phyloP scores from a whole-genome alignment of 176 grass and related monocot genomes.

The Aegilops speltoides region DNA sequence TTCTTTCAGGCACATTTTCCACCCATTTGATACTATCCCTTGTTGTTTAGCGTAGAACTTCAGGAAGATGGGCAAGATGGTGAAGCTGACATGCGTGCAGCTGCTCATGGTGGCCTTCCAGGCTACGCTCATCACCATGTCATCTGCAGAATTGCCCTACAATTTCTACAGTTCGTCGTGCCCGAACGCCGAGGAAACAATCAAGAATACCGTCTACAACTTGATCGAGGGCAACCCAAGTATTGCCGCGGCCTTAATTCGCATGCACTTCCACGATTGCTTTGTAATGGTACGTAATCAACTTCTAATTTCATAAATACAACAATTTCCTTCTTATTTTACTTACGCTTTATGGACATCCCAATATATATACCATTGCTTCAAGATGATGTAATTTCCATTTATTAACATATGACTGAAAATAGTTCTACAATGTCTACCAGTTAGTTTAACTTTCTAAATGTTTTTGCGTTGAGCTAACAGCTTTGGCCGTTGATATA shows the following conservation, averaged over 20 bases:
- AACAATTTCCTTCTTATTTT: neutral
- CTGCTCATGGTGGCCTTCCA: slow-evolving; percentile 24
- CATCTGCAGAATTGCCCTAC: slow-evolving; percentile 26
- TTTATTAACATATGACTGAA: neutral
- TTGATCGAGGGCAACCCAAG: slow-evolving; percentile 16
- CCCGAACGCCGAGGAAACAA: slow-evolving; percentile 32
- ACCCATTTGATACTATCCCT: neutral
- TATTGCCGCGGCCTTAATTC: slow-evolving; percentile 29
- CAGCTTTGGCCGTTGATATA: neutral
- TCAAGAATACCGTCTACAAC: slow-evolving; percentile 23
- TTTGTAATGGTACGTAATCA: slow-evolving; percentile 37
- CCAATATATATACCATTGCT: neutral
- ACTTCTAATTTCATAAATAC: neutral
- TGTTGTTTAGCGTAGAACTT: neutral
- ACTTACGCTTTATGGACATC: neutral
- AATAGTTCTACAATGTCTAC: neutral
- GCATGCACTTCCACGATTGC: slow-evolving; percentile 55
- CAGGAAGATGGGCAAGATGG: neutral
- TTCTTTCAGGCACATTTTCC: neutral
- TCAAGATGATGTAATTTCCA: neutral
- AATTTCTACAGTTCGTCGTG: slow-evolving; percentile 43
- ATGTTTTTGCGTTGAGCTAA: neutral
- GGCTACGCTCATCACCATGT: slow-evolving; percentile 9
- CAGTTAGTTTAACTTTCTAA: neutral
- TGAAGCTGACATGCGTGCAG: neutral